Base-by-base conservation (phyloP, 2,329 filamentous ascomycete genomes). In the Myriangium duriaei region DNA sequence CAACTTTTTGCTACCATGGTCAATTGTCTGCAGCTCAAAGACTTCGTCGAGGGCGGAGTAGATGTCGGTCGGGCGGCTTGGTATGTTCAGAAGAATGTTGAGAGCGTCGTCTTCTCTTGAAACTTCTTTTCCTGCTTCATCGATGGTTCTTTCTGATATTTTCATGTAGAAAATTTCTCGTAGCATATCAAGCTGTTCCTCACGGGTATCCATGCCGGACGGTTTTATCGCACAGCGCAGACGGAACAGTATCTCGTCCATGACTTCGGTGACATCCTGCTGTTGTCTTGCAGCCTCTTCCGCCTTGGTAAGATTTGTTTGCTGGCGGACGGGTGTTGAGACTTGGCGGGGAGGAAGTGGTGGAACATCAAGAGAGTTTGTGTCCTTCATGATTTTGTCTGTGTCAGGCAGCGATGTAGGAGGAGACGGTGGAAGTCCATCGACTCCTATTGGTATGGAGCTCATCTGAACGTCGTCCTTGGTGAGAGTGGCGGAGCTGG, bases 231-330 rank as follows among this genome's bases (percentile, higher is more conserved):
- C 87, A 37, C 83, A 86, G 51, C 91, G 82, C n/a, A 95, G 67
- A 35, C 91, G 81, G 52, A 88, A 86, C 42, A 95, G 74, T 16
- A 94, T 82, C 51, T 88, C 91, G 42, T 85, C 85, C 63, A 95
- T 87, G 32, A 95, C 88, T 59, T 98, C 91, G 10, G 86, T 86
- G 4, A 95, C 88, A 59, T 98, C 91, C 60, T 98, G 87, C 53
- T 98, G 91, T 34, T 52, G 34, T 36, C 42, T 53, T 21, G 84
- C 71, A 12, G 71, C 71, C 30, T 71, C 64, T 48, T 76, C 67
- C 4, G 74, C 65, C 39, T 69, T 64, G 24, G 68, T 64, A 14
- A 69, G 50, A 3, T 46, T 40, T 5, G 28, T 53, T 44, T 38
- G 49, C 45, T 14, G 43, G 41, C 18, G 46, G 47, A 21, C 50